Evolutionary conservation across 768 basidiomycete genomes (phyloP).

Genomic region (Xerocomellus chrysenteron): DNA sequence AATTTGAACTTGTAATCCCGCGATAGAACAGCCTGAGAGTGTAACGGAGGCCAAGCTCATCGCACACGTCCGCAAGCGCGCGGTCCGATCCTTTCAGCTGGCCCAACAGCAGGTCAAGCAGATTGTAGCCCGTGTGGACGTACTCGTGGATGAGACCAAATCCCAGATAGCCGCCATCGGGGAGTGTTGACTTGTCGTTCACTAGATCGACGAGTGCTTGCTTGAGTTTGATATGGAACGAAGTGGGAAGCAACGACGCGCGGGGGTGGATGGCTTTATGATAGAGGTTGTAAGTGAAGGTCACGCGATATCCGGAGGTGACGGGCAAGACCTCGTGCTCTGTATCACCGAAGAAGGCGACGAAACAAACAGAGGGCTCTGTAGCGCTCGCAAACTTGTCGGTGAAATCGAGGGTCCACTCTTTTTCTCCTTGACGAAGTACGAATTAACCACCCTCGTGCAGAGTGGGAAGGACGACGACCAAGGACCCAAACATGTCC

Average conservation of each 20-base stretch:
- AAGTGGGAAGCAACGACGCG: not conserved
- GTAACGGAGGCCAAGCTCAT: constrained; percentile 3
- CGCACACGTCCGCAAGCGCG: constrained; percentile 4
- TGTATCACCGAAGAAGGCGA: constrained; percentile 44
- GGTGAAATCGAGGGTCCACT: constrained; percentile 3
- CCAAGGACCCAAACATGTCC: constrained; percentile 52
- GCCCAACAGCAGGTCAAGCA: not conserved
- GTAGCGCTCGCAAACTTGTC: not conserved
- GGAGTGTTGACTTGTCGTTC: constrained; percentile 1
- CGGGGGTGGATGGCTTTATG: not conserved
- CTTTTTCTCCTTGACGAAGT: constrained; percentile 2
- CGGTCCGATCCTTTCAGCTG: constrained; percentile 17
- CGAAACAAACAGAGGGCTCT: constrained; percentile 31
- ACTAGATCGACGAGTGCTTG: not conserved
- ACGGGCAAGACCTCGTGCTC: constrained; percentile 46
- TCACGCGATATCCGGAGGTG: constrained; percentile 42
- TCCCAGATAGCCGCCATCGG: constrained; percentile 11
- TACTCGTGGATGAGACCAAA: constrained; percentile 18
- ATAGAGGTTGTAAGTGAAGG: constrained; percentile 43
- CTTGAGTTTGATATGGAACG: not conserved
- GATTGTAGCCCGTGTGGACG: not conserved
- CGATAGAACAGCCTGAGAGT: constrained; percentile 2
- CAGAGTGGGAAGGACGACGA: constrained; percentile 46
- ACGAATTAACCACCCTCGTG: constrained; percentile 14
- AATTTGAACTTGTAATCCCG: accelerated